Base-by-base conservation (phyloP, 176 grass and related monocot species). In the Areca catechu region DNA sequence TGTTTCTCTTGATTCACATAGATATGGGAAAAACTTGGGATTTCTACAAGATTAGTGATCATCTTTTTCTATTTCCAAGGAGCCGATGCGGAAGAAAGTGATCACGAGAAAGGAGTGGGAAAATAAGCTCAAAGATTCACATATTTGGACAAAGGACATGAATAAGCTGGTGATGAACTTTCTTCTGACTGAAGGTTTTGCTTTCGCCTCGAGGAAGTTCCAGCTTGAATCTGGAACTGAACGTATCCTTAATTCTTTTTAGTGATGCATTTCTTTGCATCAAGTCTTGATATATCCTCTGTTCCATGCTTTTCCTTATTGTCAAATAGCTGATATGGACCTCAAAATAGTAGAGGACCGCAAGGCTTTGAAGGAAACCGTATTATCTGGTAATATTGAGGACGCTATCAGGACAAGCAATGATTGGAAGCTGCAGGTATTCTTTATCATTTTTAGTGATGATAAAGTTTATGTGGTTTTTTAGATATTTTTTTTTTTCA, bases 361-460 rank as follows among this genome's bases (percentile, higher is more conserved):
- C 54, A 97, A 91, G 86, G 86, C 85, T 53, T 86, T 85, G 53
- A 97, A 97, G 58, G 82, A 49, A 56, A 80, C 86, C 5, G 80
- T 91, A 7, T 86, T 91, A 65, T 91, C 86, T 5, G 86, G 86
- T n/a, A 97, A 96, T 77, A 83, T 90, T 25, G 86, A 97, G 78
- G 92, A 91, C 58, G 92, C 92, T 19, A 91, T 97, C 28, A 80
- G 87, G 83, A 97, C 85, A 53, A 85, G 91, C 27, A 96, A 96
- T 43, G 92, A 96, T 79, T 82, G 90, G 29, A 96, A 96, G 18
- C 86, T 86, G 14, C 80, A 76, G 92, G 92, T 97, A 75, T 19
- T 30, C 28, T 6, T 30, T 30, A 30, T 30, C 28, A 30, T 30
- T 30, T 30, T 30, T 5, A 30, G 28, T 30, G 28, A 30, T 30